phyloP scores from a whole-genome alignment of 306 rosid species.

The Erythrophleum fordii region DNA sequence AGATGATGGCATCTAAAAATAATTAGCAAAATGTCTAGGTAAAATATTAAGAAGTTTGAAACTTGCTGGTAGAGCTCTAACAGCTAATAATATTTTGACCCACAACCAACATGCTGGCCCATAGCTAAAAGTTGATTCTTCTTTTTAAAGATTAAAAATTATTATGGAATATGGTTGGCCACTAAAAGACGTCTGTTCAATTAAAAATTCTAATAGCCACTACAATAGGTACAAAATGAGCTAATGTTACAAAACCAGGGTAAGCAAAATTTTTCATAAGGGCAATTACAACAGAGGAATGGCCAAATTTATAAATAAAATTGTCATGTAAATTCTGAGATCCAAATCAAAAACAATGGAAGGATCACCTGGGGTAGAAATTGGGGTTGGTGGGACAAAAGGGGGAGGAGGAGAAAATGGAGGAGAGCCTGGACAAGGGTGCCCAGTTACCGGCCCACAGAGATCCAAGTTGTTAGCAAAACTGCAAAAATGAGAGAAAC shows the following conservation, averaged over 20 bases:
- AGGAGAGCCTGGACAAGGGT: constrained; percentile 98
- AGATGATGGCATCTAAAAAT: neutral
- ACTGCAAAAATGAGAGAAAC: constrained; percentile 56
- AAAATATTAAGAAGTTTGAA: constrained; percentile 2
- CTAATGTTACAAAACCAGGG: neutral
- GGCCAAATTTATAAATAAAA: neutral
- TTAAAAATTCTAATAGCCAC: constrained; percentile 2
- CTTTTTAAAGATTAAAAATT: neutral
- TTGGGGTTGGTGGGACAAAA: constrained; percentile 90
- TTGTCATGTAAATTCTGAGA: constrained; percentile 4
- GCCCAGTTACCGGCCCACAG: constrained; percentile 97
- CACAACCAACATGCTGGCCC: neutral
- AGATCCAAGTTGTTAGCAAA: constrained; percentile 90
- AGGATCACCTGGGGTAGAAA: constrained; percentile 75
- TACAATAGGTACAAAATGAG: neutral
- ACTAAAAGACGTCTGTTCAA: neutral
- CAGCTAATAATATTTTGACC: constrained; percentile 1
- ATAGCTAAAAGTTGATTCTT: neutral
- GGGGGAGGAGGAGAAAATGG: constrained; percentile 99
- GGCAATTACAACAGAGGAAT: constrained; percentile 15
- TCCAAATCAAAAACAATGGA: constrained; percentile 14
- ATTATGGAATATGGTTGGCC: neutral
- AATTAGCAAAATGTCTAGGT: neutral
- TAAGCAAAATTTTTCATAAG: neutral
- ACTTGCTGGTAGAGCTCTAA: neutral